Evolutionary conservation across 1,284 basidiomycete genomes (phyloP).

Genomic region (Puccinia coronata): DNA sequence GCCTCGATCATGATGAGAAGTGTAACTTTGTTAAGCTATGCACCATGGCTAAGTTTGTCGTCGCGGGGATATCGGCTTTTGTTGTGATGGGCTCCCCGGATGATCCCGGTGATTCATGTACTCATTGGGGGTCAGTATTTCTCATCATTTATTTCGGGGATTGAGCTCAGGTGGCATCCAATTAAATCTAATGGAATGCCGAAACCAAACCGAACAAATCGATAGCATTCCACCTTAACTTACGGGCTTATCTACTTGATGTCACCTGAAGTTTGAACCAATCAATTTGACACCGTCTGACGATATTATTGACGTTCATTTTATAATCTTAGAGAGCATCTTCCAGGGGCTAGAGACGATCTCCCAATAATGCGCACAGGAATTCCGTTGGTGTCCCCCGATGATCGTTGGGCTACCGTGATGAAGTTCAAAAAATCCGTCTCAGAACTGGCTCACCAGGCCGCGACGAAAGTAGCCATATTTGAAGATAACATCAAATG

Average conservation of each 20-base stretch:
- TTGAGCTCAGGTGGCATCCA: constrained; percentile 17
- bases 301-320: not conserved
- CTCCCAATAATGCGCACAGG: constrained; percentile 63
- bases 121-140: constrained; percentile 46
- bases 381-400: constrained; percentile 71
- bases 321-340: constrained; percentile 55
- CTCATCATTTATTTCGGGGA: not conserved
- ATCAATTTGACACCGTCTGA: not conserved
- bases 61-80: constrained; percentile 39
- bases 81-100: constrained; percentile 24
- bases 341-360: constrained; percentile 58
- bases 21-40: constrained; percentile 47
- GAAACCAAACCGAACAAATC: not conserved
- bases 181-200: constrained; percentile 4
- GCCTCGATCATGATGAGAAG: constrained; percentile 46
- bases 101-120: constrained; percentile 23
- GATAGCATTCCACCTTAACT: not conserved
- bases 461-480: constrained; percentile 69
- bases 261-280: not conserved
- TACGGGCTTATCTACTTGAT: constrained; percentile 3
- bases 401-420: constrained; percentile 73
- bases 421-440: constrained; percentile 68
- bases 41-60: constrained; percentile 5
- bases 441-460: constrained; percentile 71
- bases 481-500: constrained; percentile 93